A percentile compares a stretch with the other conserved stretches of the same genome.
phyloP scores from a whole-genome alignment of 2,329 filamentous ascomycete species.

The Diaporthe velutina region DNA sequence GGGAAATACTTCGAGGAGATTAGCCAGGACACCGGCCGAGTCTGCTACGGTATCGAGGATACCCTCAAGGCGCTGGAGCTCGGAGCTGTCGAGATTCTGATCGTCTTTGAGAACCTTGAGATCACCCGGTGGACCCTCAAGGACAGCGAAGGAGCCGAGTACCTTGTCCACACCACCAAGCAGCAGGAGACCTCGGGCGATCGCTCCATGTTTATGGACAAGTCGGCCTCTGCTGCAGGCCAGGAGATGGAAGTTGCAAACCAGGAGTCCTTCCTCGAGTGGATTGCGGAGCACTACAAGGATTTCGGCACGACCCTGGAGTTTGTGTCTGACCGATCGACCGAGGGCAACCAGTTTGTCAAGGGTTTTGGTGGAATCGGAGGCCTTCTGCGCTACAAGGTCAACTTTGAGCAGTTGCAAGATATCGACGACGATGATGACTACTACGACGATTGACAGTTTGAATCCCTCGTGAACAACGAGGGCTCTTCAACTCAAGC shows the following conservation, averaged over 20 bases:
- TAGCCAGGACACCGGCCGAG: constrained; percentile 94
- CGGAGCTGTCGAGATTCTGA: constrained; percentile 92
- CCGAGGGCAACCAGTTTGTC: constrained; percentile 99
- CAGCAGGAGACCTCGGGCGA: constrained; percentile 76
- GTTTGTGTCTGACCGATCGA: constrained; percentile 97
- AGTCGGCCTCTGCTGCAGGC: constrained; percentile 76
- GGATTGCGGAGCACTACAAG: constrained; percentile 98
- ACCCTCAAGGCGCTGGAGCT: constrained; percentile 97
- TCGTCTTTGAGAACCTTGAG: constrained; percentile 98
- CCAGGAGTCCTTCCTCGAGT: constrained; percentile 96
- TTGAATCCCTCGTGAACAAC: constrained; percentile 86
- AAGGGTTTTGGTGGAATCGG: constrained; percentile 99
- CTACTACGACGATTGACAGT: constrained; percentile 96
- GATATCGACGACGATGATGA: constrained; percentile 93
- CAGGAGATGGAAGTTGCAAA: constrained; percentile 97
- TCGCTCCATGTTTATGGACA: constrained; percentile 92
- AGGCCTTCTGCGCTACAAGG: constrained; percentile 97
- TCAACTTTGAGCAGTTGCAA: constrained; percentile 99
- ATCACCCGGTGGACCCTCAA: constrained; percentile 93
- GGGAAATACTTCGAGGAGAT: constrained; percentile 99
- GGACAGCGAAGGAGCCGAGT: constrained; percentile 77
- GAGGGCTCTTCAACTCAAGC: constrained; percentile 83
- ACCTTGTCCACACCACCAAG: constrained; percentile 90
- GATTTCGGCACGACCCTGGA: constrained; percentile 96
- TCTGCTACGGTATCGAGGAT: constrained; percentile 98